Conservation (phyloP, 441 rosid genomes). For the Gossypium schwendimanii region DNA sequence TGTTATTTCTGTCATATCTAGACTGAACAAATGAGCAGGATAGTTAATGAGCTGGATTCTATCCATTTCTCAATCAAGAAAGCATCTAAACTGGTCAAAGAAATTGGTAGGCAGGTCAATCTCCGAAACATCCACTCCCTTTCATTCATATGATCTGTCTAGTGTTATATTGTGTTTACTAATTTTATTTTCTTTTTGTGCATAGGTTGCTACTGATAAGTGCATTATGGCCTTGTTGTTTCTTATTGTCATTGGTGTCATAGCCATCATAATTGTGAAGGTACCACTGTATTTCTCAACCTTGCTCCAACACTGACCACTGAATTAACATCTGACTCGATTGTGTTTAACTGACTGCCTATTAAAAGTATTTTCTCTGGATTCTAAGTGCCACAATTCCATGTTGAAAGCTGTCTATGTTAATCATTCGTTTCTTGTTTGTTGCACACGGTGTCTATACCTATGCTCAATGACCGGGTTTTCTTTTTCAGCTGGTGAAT, state of each 20-base stretch:
- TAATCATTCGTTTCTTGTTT: neutral
- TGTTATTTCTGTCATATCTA: conserved; percentile 27
- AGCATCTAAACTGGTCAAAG: conserved; percentile 89
- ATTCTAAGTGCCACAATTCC: neutral
- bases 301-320: neutral
- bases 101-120: conserved; percentile 96
- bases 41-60: conserved; percentile 90
- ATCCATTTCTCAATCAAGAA: conserved; percentile 92
- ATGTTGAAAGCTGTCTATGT: neutral
- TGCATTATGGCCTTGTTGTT: conserved; percentile 82
- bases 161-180: conserved; percentile 15
- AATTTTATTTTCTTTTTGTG: conserved; percentile 11
- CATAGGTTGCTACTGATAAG: conserved; percentile 89
- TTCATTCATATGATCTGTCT: conserved; percentile 10
- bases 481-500: conserved; percentile 57
- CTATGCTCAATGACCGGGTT: neutral
- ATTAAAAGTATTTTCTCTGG: neutral
- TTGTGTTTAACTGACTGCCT: neutral
- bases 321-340: neutral
- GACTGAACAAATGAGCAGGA: conserved; percentile 98
- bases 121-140: conserved; percentile 24
- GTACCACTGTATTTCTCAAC: conserved; percentile 23
- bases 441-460: neutral
- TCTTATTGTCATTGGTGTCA: conserved; percentile 78
- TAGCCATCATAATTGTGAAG: conserved; percentile 88